Evolutionary conservation across 148 eudicot species (phyloP).

Genomic region (Rhododendron williamsianum): DNA sequence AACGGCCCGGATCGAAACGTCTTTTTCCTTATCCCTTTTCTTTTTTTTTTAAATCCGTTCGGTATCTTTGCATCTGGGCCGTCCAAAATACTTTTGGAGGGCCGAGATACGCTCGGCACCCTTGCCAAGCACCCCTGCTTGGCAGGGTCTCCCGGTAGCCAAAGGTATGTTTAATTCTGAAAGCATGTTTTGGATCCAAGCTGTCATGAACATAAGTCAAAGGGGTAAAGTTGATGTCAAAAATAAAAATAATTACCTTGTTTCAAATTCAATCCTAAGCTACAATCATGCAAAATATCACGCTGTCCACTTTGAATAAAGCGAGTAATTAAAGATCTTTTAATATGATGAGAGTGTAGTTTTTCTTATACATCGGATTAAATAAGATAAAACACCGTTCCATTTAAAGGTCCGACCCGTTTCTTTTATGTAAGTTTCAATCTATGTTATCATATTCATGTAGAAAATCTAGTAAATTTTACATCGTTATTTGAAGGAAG

Average conservation of each 20-base stretch:
- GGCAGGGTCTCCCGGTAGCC: too few relatives aligned
- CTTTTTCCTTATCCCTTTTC: too few relatives aligned
- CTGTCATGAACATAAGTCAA: background rate
- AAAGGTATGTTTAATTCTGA: background rate
- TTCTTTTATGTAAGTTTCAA: background rate
- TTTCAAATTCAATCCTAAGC: background rate
- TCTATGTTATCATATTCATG: background rate
- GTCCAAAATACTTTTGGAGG: too few relatives aligned
- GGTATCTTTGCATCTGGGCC: too few relatives aligned
- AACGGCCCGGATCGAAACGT: too few relatives aligned
- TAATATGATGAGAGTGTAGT: too few relatives aligned
- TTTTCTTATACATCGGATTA: too few relatives aligned
- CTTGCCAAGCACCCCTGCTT: too few relatives aligned
- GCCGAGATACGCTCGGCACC: too few relatives aligned
- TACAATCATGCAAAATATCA: conserved; percentile 19
- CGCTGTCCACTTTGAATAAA: conserved; percentile 26
- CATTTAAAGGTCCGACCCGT: background rate
- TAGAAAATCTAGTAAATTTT: background rate
- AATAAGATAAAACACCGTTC: background rate
- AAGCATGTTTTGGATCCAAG: background rate
- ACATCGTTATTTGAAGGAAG: background rate
- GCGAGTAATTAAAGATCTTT: background rate
- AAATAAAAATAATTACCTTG: background rate
- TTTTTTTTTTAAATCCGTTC: too few relatives aligned
- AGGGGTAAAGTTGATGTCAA: background rate